Percentiles rank a stretch among this genome's conserved stretches.
These are phyloP conservation scores for Lepiota brunneoincarnata DNA, from an alignment of 768 basidiomycete genomes.

Conservation along the genomic window DNA sequence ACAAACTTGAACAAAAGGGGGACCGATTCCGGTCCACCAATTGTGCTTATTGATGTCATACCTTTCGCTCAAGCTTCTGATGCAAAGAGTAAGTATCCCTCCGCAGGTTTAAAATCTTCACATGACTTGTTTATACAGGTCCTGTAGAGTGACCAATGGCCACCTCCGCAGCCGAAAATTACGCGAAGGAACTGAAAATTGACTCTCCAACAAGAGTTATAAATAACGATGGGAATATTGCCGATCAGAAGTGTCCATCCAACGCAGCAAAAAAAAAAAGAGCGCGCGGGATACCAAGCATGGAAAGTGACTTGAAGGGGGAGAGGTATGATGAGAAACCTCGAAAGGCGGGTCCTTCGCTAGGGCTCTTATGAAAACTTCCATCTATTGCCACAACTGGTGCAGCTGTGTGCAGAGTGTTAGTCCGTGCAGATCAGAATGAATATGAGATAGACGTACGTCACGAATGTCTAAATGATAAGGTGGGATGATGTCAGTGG, in stretches of 20 bases:
- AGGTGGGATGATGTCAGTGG: not conserved
- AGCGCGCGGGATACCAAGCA: not conserved
- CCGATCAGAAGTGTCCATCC: not conserved
- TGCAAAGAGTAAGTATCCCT: no score
- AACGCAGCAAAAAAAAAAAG: not conserved
- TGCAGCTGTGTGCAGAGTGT: slow-evolving; percentile 42
- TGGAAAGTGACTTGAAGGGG: not conserved
- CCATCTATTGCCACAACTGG: slow-evolving; percentile 52
- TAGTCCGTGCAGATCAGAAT: not conserved
- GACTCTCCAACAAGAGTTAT: not conserved
- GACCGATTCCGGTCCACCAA: no score
- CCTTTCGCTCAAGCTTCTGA: no score
- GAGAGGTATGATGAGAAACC: not conserved
- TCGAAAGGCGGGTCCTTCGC: not conserved
- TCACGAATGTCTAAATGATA: slow-evolving; percentile 75
- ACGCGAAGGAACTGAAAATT: not conserved
- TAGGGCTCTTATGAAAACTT: slow-evolving; percentile 34
- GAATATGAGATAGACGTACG: slow-evolving; percentile 40
- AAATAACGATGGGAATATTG: not conserved
- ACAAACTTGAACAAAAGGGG: no score
- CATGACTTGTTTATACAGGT: not conserved
- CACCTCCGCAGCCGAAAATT: not conserved
- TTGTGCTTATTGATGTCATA: no score
- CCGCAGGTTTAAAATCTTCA: no score
- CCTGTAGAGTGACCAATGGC: not conserved